Evolutionary conservation across 2,329 filamentous ascomycete species (phyloP).

Genomic region (Penicillium sp.): DNA sequence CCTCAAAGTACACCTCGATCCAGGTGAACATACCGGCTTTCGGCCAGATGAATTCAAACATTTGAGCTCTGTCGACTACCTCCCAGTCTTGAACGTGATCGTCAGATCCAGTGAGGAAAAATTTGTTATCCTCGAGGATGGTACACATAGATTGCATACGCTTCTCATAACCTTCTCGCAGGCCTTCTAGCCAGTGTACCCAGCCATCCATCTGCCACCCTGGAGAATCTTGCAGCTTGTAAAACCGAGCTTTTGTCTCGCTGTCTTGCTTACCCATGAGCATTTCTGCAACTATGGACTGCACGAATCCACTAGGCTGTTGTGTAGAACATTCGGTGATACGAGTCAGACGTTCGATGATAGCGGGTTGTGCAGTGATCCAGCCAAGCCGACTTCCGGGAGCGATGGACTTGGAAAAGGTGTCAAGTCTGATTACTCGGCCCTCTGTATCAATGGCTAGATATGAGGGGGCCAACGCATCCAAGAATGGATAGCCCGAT

Average conservation of each 20-base stretch:
- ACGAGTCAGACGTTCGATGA: slow-evolving; percentile 72
- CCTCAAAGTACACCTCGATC: slow-evolving; percentile 69
- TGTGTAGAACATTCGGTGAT: slow-evolving; percentile 78
- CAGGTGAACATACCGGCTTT: slow-evolving; percentile 92
- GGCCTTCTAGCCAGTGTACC: slow-evolving; percentile 86
- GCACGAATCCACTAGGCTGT: slow-evolving; percentile 86
- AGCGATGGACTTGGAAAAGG: slow-evolving; percentile 89
- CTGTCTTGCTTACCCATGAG: slow-evolving; percentile 69
- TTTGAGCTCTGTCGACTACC: slow-evolving; percentile 69
- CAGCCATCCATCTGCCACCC: slow-evolving; percentile 82
- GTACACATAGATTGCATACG: slow-evolving; percentile 80
- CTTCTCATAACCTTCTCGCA: slow-evolving; percentile 79
- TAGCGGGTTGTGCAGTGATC: slow-evolving; percentile 78
- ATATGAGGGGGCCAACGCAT: slow-evolving; percentile 80
- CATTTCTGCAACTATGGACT: slow-evolving; percentile 64
- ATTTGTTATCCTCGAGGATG: slow-evolving; percentile 68
- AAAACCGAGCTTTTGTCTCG: slow-evolving; percentile 39
- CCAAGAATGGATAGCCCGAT: slow-evolving; percentile 74
- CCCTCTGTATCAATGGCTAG: slow-evolving; percentile 80
- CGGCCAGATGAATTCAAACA: slow-evolving; percentile 78
- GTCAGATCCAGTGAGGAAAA: slow-evolving; percentile 61
- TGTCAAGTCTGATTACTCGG: slow-evolving; percentile 84
- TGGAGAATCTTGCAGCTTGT: slow-evolving; percentile 50
- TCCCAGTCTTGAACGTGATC: slow-evolving; percentile 64
- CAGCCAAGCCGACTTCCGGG: slow-evolving; percentile 88